A percentile compares a stretch with the other conserved stretches of the same genome.
Conservation (phyloP, 805 yeast genomes). For the Hanseniaspora meyeri region DNA sequence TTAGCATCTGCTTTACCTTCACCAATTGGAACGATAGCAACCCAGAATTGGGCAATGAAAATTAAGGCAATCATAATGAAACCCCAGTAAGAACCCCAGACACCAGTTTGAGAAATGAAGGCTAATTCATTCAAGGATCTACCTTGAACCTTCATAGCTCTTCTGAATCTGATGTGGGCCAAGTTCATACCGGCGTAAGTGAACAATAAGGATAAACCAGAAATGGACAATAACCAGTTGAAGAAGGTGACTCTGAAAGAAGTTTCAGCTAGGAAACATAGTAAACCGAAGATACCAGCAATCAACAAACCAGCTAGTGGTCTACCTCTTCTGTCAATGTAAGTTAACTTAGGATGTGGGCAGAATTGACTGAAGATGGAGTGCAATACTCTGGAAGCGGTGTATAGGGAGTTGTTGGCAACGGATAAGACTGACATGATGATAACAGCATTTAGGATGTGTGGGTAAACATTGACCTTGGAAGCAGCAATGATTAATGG, state of each 20-base stretch:
- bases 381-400: constrained; percentile 63
- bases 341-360: constrained; percentile 39
- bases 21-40: constrained; percentile 56
- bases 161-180: constrained; percentile 47
- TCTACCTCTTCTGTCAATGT: constrained; percentile 47
- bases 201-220: constrained; percentile 49
- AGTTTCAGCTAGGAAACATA: constrained; percentile 58
- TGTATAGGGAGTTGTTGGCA: constrained; percentile 65
- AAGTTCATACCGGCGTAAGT: constrained; percentile 51
- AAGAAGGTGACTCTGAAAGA: constrained; percentile 46
- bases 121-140: constrained; percentile 40
- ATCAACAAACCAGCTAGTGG: constrained; percentile 46
- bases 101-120: constrained; percentile 40
- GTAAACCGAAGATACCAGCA: constrained; percentile 43
- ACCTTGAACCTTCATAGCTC: constrained; percentile 45
- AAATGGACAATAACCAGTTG: constrained; percentile 51
- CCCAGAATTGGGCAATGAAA: constrained; percentile 51
- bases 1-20: constrained; percentile 29
- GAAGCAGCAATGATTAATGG: constrained; percentile 37
- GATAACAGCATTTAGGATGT: constrained; percentile 66
- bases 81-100: constrained; percentile 43
- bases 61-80: constrained; percentile 38
- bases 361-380: constrained; percentile 19
- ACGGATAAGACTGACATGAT: constrained; percentile 70
- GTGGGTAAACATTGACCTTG: constrained; percentile 55